These are phyloP conservation scores for Pouteria glomerata DNA, from an alignment of 148 eudicot genomes.

Conservation along the genomic window DNA sequence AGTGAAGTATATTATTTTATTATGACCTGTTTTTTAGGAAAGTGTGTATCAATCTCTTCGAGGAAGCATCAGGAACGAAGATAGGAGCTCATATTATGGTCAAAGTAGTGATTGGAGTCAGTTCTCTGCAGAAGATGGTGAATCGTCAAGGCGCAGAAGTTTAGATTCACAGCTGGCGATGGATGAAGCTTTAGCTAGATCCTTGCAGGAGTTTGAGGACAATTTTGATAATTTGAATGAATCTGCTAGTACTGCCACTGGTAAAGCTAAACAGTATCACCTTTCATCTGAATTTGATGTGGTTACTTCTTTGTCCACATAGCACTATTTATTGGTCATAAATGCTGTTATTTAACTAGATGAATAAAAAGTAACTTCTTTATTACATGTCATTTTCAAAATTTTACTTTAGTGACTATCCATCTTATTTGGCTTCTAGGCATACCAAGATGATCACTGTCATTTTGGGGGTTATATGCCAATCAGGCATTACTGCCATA, in stretches of 20 bases:
- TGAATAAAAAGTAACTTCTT: background rate
- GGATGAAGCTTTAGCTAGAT: slow-evolving; percentile 82
- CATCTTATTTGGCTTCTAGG: too few species aligned
- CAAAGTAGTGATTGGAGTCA: slow-evolving; percentile 32
- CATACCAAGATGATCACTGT: too few species aligned
- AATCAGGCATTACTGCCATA: too few species aligned
- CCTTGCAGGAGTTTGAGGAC: slow-evolving; percentile 51
- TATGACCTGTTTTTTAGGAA: slow-evolving; percentile 26
- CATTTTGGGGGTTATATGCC: too few species aligned
- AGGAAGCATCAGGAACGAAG: slow-evolving; percentile 28
- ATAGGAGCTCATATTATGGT: slow-evolving; percentile 24
- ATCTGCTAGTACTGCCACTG: slow-evolving; percentile 30
- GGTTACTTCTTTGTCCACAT: background rate
- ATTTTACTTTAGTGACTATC: background rate
- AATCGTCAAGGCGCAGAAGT: slow-evolving; percentile 40
- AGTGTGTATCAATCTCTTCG: slow-evolving; percentile 45
- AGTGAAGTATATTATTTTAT: background rate
- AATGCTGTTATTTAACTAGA: background rate
- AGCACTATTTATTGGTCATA: background rate
- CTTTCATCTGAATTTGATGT: background rate
- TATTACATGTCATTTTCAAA: background rate
- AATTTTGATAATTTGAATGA: slow-evolving; percentile 40
- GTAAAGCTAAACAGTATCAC: slow-evolving; percentile 22
- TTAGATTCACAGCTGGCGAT: slow-evolving; percentile 42
- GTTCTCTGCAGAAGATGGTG: slow-evolving; percentile 30